These are phyloP conservation scores for Tricharina praecox DNA, from an alignment of 495 filamentous ascomycete genomes.

Conservation along the genomic window DNA sequence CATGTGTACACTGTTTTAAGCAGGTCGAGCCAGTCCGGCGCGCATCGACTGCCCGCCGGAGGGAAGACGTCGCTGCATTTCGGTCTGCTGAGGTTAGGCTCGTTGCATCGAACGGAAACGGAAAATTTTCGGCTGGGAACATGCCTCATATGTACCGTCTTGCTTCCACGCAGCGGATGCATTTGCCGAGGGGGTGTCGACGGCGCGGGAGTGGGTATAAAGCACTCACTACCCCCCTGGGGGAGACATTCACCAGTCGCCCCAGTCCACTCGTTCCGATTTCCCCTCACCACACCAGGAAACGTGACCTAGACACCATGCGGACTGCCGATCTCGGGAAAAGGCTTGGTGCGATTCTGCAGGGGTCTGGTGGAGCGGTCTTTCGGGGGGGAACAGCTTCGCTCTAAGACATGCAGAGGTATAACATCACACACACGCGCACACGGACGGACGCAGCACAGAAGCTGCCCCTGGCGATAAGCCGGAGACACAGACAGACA, in stretches of 20 bases:
- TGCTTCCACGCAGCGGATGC: not conserved
- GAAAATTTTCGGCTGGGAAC: constrained; percentile 3
- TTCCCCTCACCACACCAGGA: constrained; percentile 3
- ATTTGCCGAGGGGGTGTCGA: constrained; percentile 2
- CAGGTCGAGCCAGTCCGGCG: not conserved
- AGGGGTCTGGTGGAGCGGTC: constrained; percentile 2
- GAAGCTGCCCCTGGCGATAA: not conserved
- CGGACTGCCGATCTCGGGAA: constrained; percentile 4
- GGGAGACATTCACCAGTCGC: not conserved
- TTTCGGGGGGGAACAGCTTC: not conserved
- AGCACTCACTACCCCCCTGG: not conserved
- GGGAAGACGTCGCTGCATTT: not conserved
- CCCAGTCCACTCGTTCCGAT: not conserved
- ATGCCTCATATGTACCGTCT: not conserved
- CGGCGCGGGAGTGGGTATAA: not conserved
- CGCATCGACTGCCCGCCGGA: not conserved
- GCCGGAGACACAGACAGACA: not conserved
- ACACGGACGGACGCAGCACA: too few species aligned
- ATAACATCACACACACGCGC: not conserved
- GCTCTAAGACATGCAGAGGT: not conserved
- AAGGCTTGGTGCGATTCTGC: constrained; percentile 2
- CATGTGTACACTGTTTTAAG: not conserved
- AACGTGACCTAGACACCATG: constrained; percentile 4
- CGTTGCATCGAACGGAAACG: constrained; percentile 1
- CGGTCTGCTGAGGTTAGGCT: not conserved